Base-by-base conservation (phyloP, 805 yeast species). In the Saccharomyces jurei region DNA sequence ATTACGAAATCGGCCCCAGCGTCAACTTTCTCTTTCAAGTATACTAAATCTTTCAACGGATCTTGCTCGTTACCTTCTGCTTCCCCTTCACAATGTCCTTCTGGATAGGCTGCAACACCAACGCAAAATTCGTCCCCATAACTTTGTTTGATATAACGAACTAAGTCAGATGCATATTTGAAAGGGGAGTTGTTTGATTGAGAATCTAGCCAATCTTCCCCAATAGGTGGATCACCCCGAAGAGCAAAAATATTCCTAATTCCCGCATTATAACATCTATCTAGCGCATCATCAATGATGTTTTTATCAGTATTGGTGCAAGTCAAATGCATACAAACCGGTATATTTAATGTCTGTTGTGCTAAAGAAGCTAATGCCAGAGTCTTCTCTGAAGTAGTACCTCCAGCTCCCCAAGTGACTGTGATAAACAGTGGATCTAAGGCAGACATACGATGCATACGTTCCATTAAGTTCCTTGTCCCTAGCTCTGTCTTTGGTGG, bases 381-480 rank as follows among this genome's bases (percentile, higher is more conserved):
- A 0, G 97, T 88, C 73, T 89, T 90, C 50, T 81, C 86, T 49
- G 92, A 82, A 9, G 97, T 89, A 4, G 96, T 83, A 2, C 99
- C 99, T 46, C 98, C 98, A 4, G 99, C 98, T 32, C 98, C 99
- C 97, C 98, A 94, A 0, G 99, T 94, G 13, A 94, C 86, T 2
- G 96, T 89, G 53, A 92, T 84, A 68, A 94, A 95, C 14, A 86
- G 74, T 2, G 98, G 98, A 54, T 90, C 91, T 58, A 94, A 73
- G 2, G 86, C 86, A 58, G 88, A 82, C 91, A 94, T 86, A 64
- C 99, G 83, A 64, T 82, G 82, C 72, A 94, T 81, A 71, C 99
- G 86, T 29, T 91, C 89, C 50, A 87, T 75, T 58, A 94, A 74
- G 71, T 94, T 94, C 59, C 86, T 79, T 68, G 87, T 79, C 61